Conservation (phyloP, 2,329 filamentous ascomycete genomes). For the Cercospora citrullina region DNA sequence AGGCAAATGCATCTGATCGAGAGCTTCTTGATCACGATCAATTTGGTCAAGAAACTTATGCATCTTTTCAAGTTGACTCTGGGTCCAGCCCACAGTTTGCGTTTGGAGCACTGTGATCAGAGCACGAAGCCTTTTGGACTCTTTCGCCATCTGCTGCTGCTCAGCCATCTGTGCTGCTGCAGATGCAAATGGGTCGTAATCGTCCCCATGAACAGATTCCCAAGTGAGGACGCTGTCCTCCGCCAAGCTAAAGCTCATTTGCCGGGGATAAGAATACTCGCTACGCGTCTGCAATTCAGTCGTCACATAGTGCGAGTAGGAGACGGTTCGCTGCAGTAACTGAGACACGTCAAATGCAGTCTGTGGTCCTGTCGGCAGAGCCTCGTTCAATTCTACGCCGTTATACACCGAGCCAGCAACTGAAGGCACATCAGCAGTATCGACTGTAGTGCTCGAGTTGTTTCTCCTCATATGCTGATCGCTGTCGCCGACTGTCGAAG, state of each 20-base stretch:
- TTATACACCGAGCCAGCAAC: slow-evolving; percentile 60
- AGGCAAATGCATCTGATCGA: slow-evolving; percentile 68
- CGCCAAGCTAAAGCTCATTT: slow-evolving; percentile 72
- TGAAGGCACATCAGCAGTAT: slow-evolving; percentile 44
- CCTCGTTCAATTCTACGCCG: slow-evolving; percentile 60
- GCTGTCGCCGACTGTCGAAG: slow-evolving; percentile 7
- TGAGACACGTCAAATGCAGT: slow-evolving; percentile 47
- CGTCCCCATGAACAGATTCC: slow-evolving; percentile 46
- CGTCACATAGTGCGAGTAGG: slow-evolving; percentile 47
- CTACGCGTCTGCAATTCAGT: slow-evolving; percentile 20
- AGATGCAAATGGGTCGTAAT: slow-evolving; percentile 25
- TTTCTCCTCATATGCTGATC: slow-evolving; percentile 9
- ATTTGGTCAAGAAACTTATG: slow-evolving; percentile 58
- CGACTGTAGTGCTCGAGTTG: slow-evolving; percentile 11
- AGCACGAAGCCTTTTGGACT: slow-evolving; percentile 58
- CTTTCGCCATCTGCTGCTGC: slow-evolving; percentile 47
- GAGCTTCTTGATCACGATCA: slow-evolving; percentile 62
- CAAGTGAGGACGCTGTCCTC: slow-evolving; percentile 72
- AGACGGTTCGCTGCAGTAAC: slow-evolving; percentile 59
- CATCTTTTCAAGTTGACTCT: slow-evolving; percentile 57
- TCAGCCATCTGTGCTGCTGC: slow-evolving; percentile 31
- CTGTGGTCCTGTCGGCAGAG: slow-evolving; percentile 53
- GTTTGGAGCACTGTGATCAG: slow-evolving; percentile 47
- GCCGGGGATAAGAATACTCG: slow-evolving; percentile 67
- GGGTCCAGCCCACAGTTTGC: slow-evolving; percentile 58